phyloP scores from a whole-genome alignment of 169 alveolate species.

The Amoebophrya sp. region DNA sequence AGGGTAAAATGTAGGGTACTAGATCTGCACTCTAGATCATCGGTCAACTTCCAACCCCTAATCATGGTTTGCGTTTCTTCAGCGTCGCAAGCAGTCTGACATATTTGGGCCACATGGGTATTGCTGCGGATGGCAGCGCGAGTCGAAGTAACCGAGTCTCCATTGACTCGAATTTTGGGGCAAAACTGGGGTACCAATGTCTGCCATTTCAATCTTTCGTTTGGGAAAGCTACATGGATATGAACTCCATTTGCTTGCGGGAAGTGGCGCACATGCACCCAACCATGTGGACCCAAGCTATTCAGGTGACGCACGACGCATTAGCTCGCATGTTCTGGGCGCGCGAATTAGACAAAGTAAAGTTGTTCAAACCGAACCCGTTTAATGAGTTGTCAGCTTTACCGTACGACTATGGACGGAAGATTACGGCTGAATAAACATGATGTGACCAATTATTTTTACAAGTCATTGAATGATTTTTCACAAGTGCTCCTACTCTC shows the following conservation, averaged over 20 bases:
- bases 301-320: neutral
- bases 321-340: neutral
- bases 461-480: no score
- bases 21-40: no score
- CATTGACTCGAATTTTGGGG: neutral
- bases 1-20: no score
- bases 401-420: neutral
- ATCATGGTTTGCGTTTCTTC: neutral
- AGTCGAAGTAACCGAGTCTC: neutral
- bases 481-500: no score
- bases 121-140: neutral
- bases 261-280: neutral
- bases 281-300: neutral
- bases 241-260: neutral
- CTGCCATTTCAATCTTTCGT: neutral
- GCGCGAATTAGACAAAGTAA: neutral
- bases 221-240: neutral
- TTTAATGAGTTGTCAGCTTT: neutral
- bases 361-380: neutral
- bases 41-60: no score
- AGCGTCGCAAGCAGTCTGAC: neutral
- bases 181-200: neutral
- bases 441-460: no score
- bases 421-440: no score
- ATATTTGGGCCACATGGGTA: neutral